Conservation (phyloP, 192 early-diverging fungal genomes). For the Backusella australiensis region DNA sequence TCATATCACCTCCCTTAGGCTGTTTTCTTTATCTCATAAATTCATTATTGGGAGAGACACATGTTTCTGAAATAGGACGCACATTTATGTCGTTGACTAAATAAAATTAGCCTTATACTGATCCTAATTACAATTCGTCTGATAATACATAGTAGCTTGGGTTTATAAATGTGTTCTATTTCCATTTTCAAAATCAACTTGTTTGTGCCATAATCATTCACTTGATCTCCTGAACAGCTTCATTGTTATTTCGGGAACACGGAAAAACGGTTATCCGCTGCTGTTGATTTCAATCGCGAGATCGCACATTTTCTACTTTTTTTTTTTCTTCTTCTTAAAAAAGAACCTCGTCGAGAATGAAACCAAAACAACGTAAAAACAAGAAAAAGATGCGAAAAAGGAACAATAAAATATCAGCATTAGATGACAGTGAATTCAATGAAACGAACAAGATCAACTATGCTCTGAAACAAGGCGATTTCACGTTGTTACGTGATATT, state of each 20-base stretch:
- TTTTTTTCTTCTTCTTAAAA: not conserved
- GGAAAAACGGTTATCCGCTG: not conserved
- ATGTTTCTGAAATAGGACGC: too few relatives aligned
- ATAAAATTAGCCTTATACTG: too few relatives aligned
- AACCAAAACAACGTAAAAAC: conserved; percentile 9
- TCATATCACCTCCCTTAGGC: too few relatives aligned
- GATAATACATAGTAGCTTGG: too few relatives aligned
- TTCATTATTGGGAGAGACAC: too few relatives aligned
- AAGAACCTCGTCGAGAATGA: not conserved
- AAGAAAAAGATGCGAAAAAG: conserved; percentile 6
- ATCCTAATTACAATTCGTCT: too few relatives aligned
- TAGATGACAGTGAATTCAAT: conserved; percentile 30
- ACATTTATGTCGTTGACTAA: too few relatives aligned
- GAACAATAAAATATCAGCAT: conserved; percentile 6
- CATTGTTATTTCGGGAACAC: not conserved
- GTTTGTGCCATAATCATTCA: too few relatives aligned
- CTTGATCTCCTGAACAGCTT: not conserved
- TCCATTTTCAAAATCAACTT: too few relatives aligned
- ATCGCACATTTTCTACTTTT: not conserved
- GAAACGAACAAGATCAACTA: conserved; percentile 43
- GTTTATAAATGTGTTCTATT: too few relatives aligned
- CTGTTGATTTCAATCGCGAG: not conserved
- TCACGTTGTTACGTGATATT: conserved; percentile 17
- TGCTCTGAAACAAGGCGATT: conserved; percentile 30
- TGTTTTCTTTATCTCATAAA: too few relatives aligned